Evolutionary conservation across 257 asterid species (phyloP).

Genomic region (Nicotiana tomentosiformis): DNA sequence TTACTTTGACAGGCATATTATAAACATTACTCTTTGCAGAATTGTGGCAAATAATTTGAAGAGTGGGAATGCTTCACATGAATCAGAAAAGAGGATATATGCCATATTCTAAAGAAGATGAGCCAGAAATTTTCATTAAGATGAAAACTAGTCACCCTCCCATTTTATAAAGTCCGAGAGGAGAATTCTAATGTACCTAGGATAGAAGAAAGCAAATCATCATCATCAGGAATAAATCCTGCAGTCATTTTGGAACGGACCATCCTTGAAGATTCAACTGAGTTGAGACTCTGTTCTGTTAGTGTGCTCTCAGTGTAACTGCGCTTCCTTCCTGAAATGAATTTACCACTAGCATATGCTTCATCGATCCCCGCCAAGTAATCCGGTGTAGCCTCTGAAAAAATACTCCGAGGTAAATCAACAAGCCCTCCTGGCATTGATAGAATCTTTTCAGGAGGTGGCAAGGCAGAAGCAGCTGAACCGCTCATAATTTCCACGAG

Average conservation of each 20-base stretch:
- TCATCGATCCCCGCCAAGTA: conserved; percentile 39
- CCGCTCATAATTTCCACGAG: conserved; percentile 20
- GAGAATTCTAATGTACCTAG: conserved; percentile 44
- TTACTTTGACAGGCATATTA: background rate
- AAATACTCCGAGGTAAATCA: conserved; percentile 36
- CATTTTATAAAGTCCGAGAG: background rate
- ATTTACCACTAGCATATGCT: conserved; percentile 64
- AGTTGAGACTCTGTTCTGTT: conserved; percentile 82
- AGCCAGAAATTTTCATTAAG: background rate
- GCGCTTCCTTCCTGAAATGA: conserved; percentile 74
- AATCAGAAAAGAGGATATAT: background rate
- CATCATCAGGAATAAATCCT: conserved; percentile 82
- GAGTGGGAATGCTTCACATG: background rate
- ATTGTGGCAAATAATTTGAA: background rate
- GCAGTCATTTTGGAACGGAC: conserved; percentile 52
- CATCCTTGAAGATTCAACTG: conserved; percentile 76
- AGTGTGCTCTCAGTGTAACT: conserved; percentile 79
- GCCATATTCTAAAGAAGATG: background rate
- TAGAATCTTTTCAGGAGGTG: conserved; percentile 66
- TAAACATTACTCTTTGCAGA: background rate
- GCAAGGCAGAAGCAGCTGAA: conserved; percentile 40
- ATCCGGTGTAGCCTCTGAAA: conserved; percentile 49
- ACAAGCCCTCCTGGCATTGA: conserved; percentile 48
- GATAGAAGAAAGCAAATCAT: conserved; percentile 86
- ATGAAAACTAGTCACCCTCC: background rate